Percentiles rank a stretch among this genome's conserved stretches.
phyloP scores from a whole-genome alignment of 2,329 filamentous ascomycete genomes.

The Aspergillus awamori region DNA sequence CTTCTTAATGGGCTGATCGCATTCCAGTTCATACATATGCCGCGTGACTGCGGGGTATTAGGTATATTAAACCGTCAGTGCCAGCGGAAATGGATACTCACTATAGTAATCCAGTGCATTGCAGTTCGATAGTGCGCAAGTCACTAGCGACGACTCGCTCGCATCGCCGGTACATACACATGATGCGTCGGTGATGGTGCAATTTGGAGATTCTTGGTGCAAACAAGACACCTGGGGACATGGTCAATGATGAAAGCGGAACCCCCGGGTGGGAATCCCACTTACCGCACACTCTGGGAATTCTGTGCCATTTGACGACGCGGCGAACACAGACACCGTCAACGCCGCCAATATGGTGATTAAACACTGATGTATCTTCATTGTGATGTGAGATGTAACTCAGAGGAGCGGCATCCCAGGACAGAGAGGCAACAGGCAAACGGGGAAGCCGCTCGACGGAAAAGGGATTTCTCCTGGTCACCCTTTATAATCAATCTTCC shows the following conservation, averaged over 20 bases:
- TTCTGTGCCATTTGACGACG: background rate
- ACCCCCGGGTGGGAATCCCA: background rate
- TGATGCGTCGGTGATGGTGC: background rate
- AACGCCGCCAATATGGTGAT: background rate
- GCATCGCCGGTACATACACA: constrained; percentile 10
- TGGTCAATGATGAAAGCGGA: background rate
- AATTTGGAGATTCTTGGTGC: background rate
- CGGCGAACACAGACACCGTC: background rate
- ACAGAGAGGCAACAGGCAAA: background rate
- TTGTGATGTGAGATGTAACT: background rate
- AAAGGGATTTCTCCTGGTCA: background rate
- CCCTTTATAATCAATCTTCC: background rate
- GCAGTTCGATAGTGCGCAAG: constrained; percentile 8
- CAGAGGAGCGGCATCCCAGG: constrained; percentile 2
- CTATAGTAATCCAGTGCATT: constrained; percentile 12
- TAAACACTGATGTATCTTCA: background rate
- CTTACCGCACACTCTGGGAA: constrained; percentile 4
- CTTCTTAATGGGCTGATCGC: constrained; percentile 12
- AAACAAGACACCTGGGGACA: background rate
- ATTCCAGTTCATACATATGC: constrained; percentile 7
- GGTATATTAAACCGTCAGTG: background rate
- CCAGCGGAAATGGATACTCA: background rate
- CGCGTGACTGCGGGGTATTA: constrained; percentile 12
- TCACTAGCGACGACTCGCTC: background rate
- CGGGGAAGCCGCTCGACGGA: background rate